phyloP scores from a whole-genome alignment of 73 alveolate species.

The Paramecium caudatum region DNA sequence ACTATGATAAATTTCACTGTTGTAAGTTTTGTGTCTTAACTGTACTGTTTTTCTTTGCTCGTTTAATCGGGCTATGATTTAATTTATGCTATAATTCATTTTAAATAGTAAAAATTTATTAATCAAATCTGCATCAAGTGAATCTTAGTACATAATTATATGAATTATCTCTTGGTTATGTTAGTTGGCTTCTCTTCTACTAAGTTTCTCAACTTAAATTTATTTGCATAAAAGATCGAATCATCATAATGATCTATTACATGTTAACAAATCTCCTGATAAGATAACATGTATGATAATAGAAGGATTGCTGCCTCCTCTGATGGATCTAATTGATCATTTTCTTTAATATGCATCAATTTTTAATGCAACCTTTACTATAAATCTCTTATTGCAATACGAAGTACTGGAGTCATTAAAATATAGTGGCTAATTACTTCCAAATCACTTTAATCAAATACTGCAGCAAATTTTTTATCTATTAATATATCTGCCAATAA shows the following conservation, averaged over 20 bases:
- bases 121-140: neutral
- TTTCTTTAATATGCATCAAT: neutral
- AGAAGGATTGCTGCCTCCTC: neutral
- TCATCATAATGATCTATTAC: neutral
- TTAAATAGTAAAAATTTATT: no score
- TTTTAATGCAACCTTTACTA: neutral
- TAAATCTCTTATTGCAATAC: neutral
- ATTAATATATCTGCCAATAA: neutral
- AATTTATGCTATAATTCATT: constrained; percentile 4
- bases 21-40: neutral
- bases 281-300: neutral
- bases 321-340: neutral
- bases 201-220: neutral
- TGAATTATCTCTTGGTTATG: neutral
- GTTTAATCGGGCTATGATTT: constrained; percentile 45
- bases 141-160: neutral
- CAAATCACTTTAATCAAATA: constrained; percentile 54
- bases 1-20: neutral
- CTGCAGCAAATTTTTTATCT: constrained; percentile 71
- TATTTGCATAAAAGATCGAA: neutral
- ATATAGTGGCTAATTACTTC: constrained; percentile 9
- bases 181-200: constrained; percentile 30
- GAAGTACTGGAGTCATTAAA: constrained; percentile 5
- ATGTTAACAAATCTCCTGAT: neutral
- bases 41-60: constrained; percentile 40